Evolutionary conservation across 305 asterid species (phyloP).

Genomic region (Fraxinus ornus): DNA sequence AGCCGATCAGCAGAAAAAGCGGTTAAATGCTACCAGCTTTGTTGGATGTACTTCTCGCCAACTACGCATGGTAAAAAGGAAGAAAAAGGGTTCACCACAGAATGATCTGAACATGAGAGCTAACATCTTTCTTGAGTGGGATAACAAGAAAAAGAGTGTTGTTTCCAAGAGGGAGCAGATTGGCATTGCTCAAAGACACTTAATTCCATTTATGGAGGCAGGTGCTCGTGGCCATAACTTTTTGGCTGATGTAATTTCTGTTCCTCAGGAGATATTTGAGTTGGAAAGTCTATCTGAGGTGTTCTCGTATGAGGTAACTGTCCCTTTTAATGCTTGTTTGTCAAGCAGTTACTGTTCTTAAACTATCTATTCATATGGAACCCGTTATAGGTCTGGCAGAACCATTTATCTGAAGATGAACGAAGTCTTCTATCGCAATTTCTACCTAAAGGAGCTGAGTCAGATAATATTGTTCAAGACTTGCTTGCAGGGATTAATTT

Average conservation of each 20-base stretch:
- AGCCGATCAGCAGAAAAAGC: conserved; percentile 74
- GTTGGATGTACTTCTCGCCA: conserved; percentile 54
- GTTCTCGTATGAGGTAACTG: conserved; percentile 68
- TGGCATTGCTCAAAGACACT: conserved; percentile 67
- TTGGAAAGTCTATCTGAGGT: conserved; percentile 57
- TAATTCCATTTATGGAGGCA: conserved; percentile 53
- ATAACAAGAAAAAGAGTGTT: conserved; percentile 64
- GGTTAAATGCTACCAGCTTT: conserved; percentile 50
- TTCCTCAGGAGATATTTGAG: conserved; percentile 77
- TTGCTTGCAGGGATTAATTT: conserved; percentile 77
- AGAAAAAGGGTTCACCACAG: conserved; percentile 37
- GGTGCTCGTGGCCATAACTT: conserved; percentile 37
- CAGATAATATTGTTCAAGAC: conserved; percentile 53
- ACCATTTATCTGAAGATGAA: conserved; percentile 63
- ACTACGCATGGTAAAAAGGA: conserved; percentile 52
- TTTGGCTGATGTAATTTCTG: conserved; percentile 72
- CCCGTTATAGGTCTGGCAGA: conserved; percentile 80
- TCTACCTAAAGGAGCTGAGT: conserved; percentile 63
- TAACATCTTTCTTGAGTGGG: conserved; percentile 81
- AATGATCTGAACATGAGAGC: conserved; percentile 51
- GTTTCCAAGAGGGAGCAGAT: conserved; percentile 87
- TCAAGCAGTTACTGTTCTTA: background rate
- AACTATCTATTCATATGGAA: conserved; percentile 27
- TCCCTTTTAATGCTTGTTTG: conserved; percentile 2
- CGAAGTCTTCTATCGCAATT: conserved; percentile 58